Evolutionary conservation across 495 filamentous ascomycete species (phyloP), one percentile per base, ranked within the genome.

Genomic region (Filosporella fistucella): DNA sequence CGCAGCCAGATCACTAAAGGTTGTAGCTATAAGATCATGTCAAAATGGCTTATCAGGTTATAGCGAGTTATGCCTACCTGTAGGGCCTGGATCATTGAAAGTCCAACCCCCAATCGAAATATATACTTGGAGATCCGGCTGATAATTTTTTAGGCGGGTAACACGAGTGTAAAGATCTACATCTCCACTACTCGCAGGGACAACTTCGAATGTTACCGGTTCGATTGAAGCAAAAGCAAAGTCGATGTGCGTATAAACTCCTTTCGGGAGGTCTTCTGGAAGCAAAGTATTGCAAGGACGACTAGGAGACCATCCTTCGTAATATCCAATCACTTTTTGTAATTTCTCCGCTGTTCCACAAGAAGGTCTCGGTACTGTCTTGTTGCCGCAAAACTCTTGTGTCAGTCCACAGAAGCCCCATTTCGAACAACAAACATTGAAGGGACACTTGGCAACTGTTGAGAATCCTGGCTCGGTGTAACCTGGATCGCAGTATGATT

Each of bases 101-200:
- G 59, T 52, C 68, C 69, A 75, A 8, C 70, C 70, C 13, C 71
- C 73, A 17, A 74, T 43, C 12, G 60, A 40, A 6, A 75, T 49
- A 42, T 45, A 67, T 2, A 63, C 54, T 47, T 71, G 35, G 0
- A 71, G 54, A 0, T 48, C 55, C 3, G 49, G 28, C n/a, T 40
- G 4, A 5, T 21, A 11, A 9, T 40, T 3, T 34, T 50, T 50
- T 6, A 50, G 23, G n/a, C 3, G n/a, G 6, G 23, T 44, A 6
- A 50, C 14, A n/a, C 47, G 18, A 3, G 7, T 14, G n/a, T 29
- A 50, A 34, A 20, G 35, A 10, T 9, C 17, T 17, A 11, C 45
- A 20, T 24, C 18, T 40, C n/a, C 33, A 8, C n/a, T n/a, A n/a
- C n/a, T 52, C n/a, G 17, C 42, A 39, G 24, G 46, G 11, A 28